These are phyloP conservation scores for Rhinocladiella mackenziei DNA, from an alignment of 2,329 filamentous ascomycete genomes.

Conservation along the genomic window DNA sequence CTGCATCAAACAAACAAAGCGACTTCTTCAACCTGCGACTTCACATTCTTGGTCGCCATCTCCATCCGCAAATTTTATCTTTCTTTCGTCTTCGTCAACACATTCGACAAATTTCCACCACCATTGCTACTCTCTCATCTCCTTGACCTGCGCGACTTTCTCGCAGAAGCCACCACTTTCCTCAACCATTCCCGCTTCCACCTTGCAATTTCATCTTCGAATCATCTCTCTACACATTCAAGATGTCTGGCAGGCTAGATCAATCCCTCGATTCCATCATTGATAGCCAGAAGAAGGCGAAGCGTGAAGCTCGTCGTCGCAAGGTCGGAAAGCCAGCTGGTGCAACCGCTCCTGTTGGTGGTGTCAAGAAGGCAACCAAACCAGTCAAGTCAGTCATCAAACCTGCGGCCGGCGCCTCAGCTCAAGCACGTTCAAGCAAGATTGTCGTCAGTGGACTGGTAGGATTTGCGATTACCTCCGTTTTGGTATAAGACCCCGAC, in stretches of 20 bases:
- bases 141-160: conserved; percentile 7
- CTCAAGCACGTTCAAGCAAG: conserved; percentile 73
- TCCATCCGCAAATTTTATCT: too few relatives aligned
- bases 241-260: conserved; percentile 92
- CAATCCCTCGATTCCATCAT: conserved; percentile 97
- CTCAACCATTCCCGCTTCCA: conserved; percentile 8
- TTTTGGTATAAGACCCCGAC: conserved; percentile 27
- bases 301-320: conserved; percentile 47
- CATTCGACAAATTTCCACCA: background rate
- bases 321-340: conserved; percentile 37
- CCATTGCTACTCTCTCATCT: conserved; percentile 3
- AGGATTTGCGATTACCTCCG: conserved; percentile 44
- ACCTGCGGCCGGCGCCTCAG: conserved; percentile 59
- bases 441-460: conserved; percentile 98
- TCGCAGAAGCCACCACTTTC: conserved; percentile 1
- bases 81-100: too few relatives aligned
- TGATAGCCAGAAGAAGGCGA: conserved; percentile 62
- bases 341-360: conserved; percentile 68
- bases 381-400: conserved; percentile 41
- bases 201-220: conserved; percentile 13
- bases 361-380: conserved; percentile 73
- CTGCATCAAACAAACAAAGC: too few relatives aligned
- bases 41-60: too few relatives aligned
- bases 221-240: conserved; percentile 33
- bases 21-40: too few relatives aligned